Evolutionary conservation across 352 stramenopile species (phyloP).

Genomic region (Pythium rishiriense): DNA sequence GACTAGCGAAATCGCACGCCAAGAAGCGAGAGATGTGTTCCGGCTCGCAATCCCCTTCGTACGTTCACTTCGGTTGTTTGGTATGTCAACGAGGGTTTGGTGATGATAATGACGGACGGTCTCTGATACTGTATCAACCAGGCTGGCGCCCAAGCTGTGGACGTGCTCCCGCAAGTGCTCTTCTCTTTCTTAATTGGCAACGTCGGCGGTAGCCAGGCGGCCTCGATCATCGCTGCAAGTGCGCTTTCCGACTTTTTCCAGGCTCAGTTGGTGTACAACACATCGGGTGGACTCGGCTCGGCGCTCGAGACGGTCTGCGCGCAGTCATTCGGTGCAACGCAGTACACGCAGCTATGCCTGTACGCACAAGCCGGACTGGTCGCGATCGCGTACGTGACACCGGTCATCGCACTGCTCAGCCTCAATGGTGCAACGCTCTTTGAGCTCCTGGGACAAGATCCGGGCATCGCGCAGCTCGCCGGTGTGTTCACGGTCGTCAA

Average conservation of each 20-base stretch:
- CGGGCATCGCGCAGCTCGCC: constrained; percentile 28
- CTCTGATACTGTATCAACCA: not conserved
- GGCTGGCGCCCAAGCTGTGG: not conserved
- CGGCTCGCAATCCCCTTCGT: constrained; percentile 20
- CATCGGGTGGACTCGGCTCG: constrained; percentile 29
- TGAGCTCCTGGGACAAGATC: constrained; percentile 35
- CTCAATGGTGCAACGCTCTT: constrained; percentile 33
- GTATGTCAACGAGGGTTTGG: not conserved
- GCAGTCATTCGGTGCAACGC: constrained; percentile 41
- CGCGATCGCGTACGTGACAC: constrained; percentile 19
- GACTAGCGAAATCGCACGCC: constrained; percentile 1
- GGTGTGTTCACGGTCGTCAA: constrained; percentile 28
- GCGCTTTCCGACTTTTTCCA: constrained; percentile 24
- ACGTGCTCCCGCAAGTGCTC: constrained; percentile 12
- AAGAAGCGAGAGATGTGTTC: constrained; percentile 14
- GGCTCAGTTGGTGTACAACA: constrained; percentile 14
- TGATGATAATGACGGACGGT: not conserved
- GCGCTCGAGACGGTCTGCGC: constrained; percentile 43
- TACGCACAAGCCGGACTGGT: constrained; percentile 41
- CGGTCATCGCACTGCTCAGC: constrained; percentile 13
- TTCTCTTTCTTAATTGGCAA: constrained; percentile 32
- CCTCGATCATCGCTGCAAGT: constrained; percentile 30
- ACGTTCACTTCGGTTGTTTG: not conserved
- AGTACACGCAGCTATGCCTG: constrained; percentile 40
- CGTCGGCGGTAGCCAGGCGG: constrained; percentile 19